Evolutionary conservation across 1,139 yeast genomes (phyloP).

Genomic region (Suhomyces choctaworum): DNA sequence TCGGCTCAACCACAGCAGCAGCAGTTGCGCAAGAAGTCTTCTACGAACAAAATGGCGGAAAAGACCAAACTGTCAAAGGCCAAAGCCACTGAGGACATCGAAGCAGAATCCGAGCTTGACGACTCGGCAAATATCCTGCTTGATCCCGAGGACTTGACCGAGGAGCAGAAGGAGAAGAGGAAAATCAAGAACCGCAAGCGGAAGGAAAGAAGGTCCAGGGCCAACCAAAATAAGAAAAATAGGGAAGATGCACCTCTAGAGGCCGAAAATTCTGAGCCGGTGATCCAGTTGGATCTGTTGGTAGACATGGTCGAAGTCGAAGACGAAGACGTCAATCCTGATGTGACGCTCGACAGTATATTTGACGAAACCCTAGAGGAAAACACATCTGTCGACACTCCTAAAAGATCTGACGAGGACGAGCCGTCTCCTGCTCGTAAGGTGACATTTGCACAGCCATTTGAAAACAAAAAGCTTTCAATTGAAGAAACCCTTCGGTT

Average conservation of each 20-base stretch:
- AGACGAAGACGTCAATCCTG: constrained; percentile 9
- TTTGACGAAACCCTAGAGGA: constrained; percentile 13
- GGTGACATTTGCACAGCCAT: constrained; percentile 7
- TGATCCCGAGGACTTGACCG: constrained; percentile 12
- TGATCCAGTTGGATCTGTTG: constrained; percentile 3
- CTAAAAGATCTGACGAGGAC: constrained; percentile 7
- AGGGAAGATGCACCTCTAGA: not conserved
- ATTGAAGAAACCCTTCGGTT: constrained; percentile 18
- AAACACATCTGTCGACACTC: constrained; percentile 6
- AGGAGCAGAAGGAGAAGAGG: constrained; percentile 17
- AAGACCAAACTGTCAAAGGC: constrained; percentile 1
- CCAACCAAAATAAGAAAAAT: constrained; percentile 8
- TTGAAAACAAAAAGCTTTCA: constrained; percentile 11
- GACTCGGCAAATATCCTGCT: constrained; percentile 12
- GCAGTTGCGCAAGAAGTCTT: constrained; percentile 11
- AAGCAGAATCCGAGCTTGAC: constrained; percentile 15
- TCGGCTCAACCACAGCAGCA: constrained; percentile 3
- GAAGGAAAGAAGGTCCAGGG: constrained; percentile 17
- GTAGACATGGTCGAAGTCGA: constrained; percentile 4
- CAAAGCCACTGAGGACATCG: constrained; percentile 10
- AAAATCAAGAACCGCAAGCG: constrained; percentile 17
- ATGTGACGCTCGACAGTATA: constrained; percentile 17
- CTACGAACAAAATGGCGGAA: constrained; percentile 7
- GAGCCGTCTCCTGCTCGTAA: constrained; percentile 10
- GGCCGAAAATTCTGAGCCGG: not conserved